Conservation (phyloP, 106 monocot species). For the Allium sativum region DNA sequence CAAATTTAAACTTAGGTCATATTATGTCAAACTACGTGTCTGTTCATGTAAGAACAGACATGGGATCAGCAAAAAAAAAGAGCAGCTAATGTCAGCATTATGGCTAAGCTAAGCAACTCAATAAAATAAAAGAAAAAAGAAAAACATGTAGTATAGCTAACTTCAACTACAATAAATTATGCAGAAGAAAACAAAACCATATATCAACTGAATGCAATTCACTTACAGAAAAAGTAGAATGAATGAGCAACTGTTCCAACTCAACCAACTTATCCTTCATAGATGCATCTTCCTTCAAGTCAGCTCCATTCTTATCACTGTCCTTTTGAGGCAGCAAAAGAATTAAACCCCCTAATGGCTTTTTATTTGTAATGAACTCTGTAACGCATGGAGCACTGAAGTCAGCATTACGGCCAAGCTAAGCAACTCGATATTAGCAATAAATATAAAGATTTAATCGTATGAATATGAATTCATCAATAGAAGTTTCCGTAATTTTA, state of each 20-base stretch:
- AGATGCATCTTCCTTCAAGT: constrained; percentile 6
- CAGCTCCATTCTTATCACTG: constrained; percentile 15
- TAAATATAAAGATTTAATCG: neutral
- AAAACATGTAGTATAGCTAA: neutral
- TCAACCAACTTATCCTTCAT: constrained; percentile 42
- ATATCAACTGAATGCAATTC: constrained; percentile 1
- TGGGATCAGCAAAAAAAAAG: neutral
- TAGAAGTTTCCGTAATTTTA: no score
- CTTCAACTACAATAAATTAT: neutral
- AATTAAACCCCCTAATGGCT: constrained; percentile 77
- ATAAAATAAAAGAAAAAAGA: neutral
- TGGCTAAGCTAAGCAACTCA: no score
- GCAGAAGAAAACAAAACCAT: neutral
- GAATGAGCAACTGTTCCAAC: constrained; percentile 72
- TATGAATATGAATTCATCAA: no score
- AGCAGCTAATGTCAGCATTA: neutral
- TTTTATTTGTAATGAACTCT: constrained; percentile 65
- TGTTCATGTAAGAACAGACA: neutral
- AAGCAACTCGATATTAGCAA: neutral
- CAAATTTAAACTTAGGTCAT: neutral
- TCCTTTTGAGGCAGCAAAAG: constrained; percentile 74
- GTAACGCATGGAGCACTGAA: constrained; percentile 9
- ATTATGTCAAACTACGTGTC: neutral
- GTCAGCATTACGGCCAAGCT: constrained; percentile 5
- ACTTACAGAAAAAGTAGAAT: constrained; percentile 75